A percentile compares a stretch with the other conserved stretches of the same genome.
Evolutionary conservation across 495 filamentous ascomycete genomes (phyloP).

Genomic region (Aspergillus campestris): DNA sequence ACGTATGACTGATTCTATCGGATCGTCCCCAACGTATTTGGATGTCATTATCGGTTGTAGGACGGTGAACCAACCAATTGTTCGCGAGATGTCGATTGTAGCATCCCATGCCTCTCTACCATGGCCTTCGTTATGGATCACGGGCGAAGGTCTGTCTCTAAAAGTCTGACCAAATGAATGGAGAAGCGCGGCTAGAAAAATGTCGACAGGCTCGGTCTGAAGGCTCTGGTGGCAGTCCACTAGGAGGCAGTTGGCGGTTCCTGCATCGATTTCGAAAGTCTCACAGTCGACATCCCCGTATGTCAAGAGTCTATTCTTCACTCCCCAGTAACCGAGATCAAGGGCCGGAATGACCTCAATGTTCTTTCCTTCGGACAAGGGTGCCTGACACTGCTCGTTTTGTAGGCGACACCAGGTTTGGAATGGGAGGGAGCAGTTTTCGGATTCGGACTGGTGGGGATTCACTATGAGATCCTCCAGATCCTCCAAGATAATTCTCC

Average conservation of each 20-base stretch:
- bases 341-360: conserved; percentile 17
- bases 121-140: conserved; percentile 49
- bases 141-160: conserved; percentile 44
- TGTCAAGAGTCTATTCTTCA: conserved; percentile 35
- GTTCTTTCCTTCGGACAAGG: conserved; percentile 20
- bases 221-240: conserved; percentile 39
- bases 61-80: conserved; percentile 56
- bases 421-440: conserved; percentile 46
- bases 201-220: conserved; percentile 43
- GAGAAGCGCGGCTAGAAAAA: conserved; percentile 44
- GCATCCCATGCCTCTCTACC: conserved; percentile 46
- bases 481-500: conserved; percentile 60
- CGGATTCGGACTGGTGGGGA: conserved; percentile 21
- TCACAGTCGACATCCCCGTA: conserved; percentile 42
- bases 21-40: conserved; percentile 14
- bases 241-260: conserved; percentile 34
- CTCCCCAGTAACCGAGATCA: conserved; percentile 44
- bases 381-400: conserved; percentile 27
- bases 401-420: conserved; percentile 52
- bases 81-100: conserved; percentile 47
- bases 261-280: conserved; percentile 37
- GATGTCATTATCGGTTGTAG: conserved; percentile 39
- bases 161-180: conserved; percentile 43
- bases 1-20: conserved; percentile 31
- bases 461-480: conserved; percentile 53